Evolutionary conservation across 352 stramenopile species (phyloP).

Genomic region (Phytophthora pluvialis): DNA sequence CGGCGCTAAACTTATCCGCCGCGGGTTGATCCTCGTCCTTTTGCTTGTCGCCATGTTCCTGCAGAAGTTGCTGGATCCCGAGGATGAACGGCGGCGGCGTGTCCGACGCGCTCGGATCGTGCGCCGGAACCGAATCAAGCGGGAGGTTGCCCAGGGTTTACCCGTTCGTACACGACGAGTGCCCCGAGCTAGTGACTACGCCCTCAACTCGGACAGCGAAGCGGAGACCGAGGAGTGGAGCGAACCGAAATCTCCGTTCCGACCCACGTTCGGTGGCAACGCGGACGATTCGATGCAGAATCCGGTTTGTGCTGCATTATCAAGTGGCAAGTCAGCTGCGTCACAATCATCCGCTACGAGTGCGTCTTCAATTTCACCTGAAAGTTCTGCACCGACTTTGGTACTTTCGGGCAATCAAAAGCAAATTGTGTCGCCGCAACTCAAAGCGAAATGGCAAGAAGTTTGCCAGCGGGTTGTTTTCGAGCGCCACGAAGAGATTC

Average conservation of each 20-base stretch:
- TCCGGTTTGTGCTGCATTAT: background rate
- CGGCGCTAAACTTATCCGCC: conserved; percentile 43
- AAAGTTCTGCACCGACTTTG: background rate
- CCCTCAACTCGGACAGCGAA: conserved; percentile 17
- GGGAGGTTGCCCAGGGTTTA: conserved; percentile 55
- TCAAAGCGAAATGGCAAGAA: conserved; percentile 47
- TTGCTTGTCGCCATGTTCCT: conserved; percentile 45
- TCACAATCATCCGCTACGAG: background rate
- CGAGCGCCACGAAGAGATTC: conserved; percentile 60
- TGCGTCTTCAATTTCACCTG: background rate
- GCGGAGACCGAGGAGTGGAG: conserved; percentile 11
- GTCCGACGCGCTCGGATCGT: conserved; percentile 60
- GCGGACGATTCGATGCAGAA: conserved; percentile 11
- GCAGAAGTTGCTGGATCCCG: conserved; percentile 55
- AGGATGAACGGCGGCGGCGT: conserved; percentile 55
- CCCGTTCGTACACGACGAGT: conserved; percentile 23
- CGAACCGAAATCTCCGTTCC: conserved; percentile 17
- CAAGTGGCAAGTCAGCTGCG: background rate
- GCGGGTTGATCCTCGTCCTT: conserved; percentile 8
- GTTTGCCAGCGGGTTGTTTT: conserved; percentile 57
- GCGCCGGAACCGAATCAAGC: conserved; percentile 66
- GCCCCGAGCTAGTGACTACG: conserved; percentile 15
- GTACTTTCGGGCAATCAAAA: conserved; percentile 2
- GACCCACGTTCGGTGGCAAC: conserved; percentile 36
- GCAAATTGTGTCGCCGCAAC: conserved; percentile 3